Conservation (phyloP, 106 monocot genomes). For the Allium cepa region DNA sequence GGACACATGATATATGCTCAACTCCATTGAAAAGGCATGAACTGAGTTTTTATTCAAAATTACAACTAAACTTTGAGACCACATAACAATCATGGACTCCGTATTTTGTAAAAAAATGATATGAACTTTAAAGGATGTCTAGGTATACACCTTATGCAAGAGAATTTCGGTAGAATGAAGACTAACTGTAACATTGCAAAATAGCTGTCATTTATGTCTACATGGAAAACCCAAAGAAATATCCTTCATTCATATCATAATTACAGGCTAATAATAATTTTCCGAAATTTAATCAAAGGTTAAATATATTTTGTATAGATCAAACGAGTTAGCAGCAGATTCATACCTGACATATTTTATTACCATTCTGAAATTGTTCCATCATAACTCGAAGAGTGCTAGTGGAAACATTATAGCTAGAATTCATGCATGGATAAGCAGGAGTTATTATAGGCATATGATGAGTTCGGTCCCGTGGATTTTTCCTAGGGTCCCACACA, state of each 20-base stretch:
- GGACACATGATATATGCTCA: too few relatives aligned
- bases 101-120: too few relatives aligned
- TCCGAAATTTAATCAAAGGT: neutral
- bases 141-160: too few relatives aligned
- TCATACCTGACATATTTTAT: slow-evolving; percentile 78
- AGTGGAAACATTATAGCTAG: slow-evolving; percentile 95
- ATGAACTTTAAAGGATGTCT: too few relatives aligned
- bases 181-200: too few relatives aligned
- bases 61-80: too few relatives aligned
- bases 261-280: too few relatives aligned
- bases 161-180: too few relatives aligned
- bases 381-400: slow-evolving; percentile 92
- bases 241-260: neutral
- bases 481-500: slow-evolving; percentile 94
- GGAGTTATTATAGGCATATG: slow-evolving; percentile 99
- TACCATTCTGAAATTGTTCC: slow-evolving; percentile 83
- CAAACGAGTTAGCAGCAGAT: neutral
- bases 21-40: too few relatives aligned
- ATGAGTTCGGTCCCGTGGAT: slow-evolving; percentile 81
- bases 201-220: too few relatives aligned
- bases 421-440: slow-evolving; percentile 99
- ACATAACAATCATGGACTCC: too few relatives aligned
- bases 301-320: neutral
- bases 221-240: neutral
- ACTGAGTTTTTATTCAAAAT: too few relatives aligned